phyloP scores from a whole-genome alignment of 129 eudicot genomes.

The Solidago caesia region DNA sequence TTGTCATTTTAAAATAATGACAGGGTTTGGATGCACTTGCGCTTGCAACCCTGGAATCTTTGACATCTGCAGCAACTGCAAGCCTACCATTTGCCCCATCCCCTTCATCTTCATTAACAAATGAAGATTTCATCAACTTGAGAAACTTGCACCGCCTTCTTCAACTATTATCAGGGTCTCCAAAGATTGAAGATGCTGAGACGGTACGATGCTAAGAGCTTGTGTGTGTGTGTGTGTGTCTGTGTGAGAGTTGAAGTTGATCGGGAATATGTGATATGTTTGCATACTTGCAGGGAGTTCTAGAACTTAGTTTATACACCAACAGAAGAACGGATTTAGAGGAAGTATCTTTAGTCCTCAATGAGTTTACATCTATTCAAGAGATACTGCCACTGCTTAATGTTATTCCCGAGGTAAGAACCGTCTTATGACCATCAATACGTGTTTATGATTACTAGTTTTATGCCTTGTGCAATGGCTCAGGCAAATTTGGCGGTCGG shows the following conservation, averaged over 20 bases:
- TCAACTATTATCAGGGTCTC: conserved; percentile 57
- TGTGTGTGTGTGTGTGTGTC: background rate
- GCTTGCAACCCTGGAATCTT: conserved; percentile 68
- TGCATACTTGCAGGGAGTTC: conserved; percentile 37
- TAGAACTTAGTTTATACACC: conserved; percentile 34
- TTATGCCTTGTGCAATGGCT: too few relatives aligned
- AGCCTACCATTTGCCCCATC: conserved; percentile 63
- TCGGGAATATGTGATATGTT: conserved; percentile 15
- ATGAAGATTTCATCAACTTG: conserved; percentile 75
- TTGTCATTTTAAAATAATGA: background rate
- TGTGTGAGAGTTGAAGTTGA: conserved; percentile 17
- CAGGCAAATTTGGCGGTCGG: too few relatives aligned
- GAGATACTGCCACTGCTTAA: conserved; percentile 62
- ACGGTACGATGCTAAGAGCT: conserved; percentile 55
- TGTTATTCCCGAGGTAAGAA: conserved; percentile 69
- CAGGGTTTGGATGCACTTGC: conserved; percentile 98
- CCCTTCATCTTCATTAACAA: conserved; percentile 50
- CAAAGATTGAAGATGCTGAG: conserved; percentile 36
- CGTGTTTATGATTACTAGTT: too few relatives aligned
- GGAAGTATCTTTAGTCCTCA: conserved; percentile 38
- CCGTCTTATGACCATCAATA: background rate
- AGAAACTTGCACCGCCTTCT: conserved; percentile 72
- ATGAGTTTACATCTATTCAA: conserved; percentile 49
- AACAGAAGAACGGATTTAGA: conserved; percentile 33
- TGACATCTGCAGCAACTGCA: conserved; percentile 49